Base-by-base conservation (phyloP, 768 basidiomycete species). In the Psilocybe tampanensis region DNA sequence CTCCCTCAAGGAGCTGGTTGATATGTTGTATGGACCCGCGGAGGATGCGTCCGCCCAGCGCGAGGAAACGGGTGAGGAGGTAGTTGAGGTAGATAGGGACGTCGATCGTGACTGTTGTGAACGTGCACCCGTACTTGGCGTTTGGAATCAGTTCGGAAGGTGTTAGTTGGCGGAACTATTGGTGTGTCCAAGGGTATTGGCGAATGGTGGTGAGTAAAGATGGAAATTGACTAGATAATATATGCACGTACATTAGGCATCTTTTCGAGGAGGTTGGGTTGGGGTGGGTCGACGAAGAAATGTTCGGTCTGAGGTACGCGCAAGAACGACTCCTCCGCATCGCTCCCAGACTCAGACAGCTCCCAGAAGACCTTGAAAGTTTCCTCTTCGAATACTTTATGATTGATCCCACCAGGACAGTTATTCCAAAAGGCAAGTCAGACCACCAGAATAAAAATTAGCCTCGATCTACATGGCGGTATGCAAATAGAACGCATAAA, bases 311-410 rank as follows among this genome's bases (percentile, higher is more conserved):
- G 86, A 0, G 70, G 72, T 13, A 88, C 70, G 41, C 88, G 84
- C 36, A 87, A 70, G 75, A 93, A 90, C 56, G 81, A 85, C 21
- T 78, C 76, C 57, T 89, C 84, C 0, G 82, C 78, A 11, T 75
- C 74, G 29, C 75, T 75, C 2, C 80, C 82, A 0, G 84, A 83
- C 3, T 76, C 79, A 0, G 91, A 92, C 60, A 92, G 74, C 55
- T 81, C 74, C 88, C 88, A 91, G 82, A 94, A 83, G 3, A 72
- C 74, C n/a, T 86, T 69, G 68, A 94, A 92, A 1, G 90, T 93
- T 56, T 85, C 86, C 53, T 80, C 72, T 66, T 92, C 89, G 60
- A 91, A 75, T 12, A 74, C 90, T 93, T 42, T 29, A 6, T 24
- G n/a, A n/a, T n/a, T n/a, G n/a, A n/a, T n/a, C n/a, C n/a, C n/a